A percentile compares a stretch with the other conserved stretches of the same genome.
These are phyloP conservation scores for Telfairia occidentalis DNA, from an alignment of 331 rosid species.

Conservation along the genomic window DNA sequence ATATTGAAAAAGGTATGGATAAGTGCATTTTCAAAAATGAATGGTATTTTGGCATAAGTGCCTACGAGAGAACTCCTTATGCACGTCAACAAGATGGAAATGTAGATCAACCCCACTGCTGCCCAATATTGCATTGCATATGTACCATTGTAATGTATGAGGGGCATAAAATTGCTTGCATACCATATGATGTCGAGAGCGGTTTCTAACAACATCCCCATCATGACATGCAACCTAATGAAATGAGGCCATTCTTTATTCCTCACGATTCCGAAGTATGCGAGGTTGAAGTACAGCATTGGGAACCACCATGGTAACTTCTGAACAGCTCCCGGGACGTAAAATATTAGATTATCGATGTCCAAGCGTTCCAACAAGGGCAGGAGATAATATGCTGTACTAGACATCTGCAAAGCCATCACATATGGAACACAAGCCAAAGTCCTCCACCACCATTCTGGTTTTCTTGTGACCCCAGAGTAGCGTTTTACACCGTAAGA, in stretches of 20 bases:
- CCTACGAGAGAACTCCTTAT: conserved; percentile 66
- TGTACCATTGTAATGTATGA: conserved; percentile 64
- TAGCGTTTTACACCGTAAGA: conserved; percentile 36
- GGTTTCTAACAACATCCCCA: conserved; percentile 61
- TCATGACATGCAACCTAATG: conserved; percentile 57
- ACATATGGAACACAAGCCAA: conserved; percentile 69
- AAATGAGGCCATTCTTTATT: conserved; percentile 50
- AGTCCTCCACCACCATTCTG: conserved; percentile 94
- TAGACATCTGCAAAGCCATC: conserved; percentile 56
- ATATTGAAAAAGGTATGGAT: conserved; percentile 43
- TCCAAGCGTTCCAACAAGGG: conserved; percentile 44
- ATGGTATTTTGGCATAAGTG: conserved; percentile 51
- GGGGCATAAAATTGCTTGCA: conserved; percentile 66
- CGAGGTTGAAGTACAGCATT: conserved; percentile 40
- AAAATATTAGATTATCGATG: conserved; percentile 32
- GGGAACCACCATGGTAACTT: conserved; percentile 68
- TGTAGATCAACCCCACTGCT: conserved; percentile 49
- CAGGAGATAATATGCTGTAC: conserved; percentile 44
- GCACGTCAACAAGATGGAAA: conserved; percentile 36
- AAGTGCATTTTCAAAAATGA: conserved; percentile 53
- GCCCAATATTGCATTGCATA: conserved; percentile 73
- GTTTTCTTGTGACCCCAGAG: conserved; percentile 47
- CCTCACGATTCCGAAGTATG: conserved; percentile 51
- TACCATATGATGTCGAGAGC: conserved; percentile 45
- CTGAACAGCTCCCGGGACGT: conserved; percentile 62